A percentile compares a stretch with the other conserved stretches of the same genome.
Conservation (phyloP, 345 rosid species). For the Salix exigua region DNA sequence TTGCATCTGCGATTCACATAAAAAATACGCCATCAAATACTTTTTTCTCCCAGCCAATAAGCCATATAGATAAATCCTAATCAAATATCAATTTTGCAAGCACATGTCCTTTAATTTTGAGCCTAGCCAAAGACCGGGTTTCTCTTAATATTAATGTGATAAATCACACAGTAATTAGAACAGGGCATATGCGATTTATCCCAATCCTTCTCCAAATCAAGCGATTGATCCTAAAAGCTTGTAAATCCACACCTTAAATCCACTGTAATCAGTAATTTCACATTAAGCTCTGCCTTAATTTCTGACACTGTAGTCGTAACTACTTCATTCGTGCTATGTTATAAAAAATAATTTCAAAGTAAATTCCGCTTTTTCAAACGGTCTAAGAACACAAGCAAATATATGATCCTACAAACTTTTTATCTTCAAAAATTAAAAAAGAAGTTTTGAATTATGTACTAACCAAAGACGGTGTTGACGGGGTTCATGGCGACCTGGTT, state of each 20-base stretch:
- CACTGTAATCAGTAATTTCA: not conserved
- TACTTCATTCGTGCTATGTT: not conserved
- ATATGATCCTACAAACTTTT: not conserved
- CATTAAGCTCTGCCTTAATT: not conserved
- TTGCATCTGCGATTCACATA: slow-evolving; percentile 13
- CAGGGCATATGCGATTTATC: not conserved
- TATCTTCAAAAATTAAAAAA: too few species aligned
- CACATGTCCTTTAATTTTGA: not conserved
- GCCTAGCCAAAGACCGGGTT: not conserved
- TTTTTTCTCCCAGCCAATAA: not conserved
- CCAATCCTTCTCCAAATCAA: not conserved
- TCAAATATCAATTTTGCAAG: not conserved
- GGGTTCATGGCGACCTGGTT: slow-evolving; percentile 38
- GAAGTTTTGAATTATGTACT: not conserved
- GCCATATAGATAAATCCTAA: not conserved
- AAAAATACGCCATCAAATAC: not conserved
- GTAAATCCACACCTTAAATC: not conserved
- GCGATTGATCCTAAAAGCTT: not conserved
- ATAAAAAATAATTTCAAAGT: not conserved
- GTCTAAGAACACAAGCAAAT: not conserved
- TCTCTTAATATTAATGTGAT: not conserved
- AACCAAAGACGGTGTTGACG: slow-evolving; percentile 28
- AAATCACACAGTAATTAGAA: not conserved
- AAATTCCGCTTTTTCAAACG: not conserved
- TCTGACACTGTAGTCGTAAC: not conserved